A percentile compares a stretch with the other conserved stretches of the same genome.
phyloP scores from a whole-genome alignment of 1,139 yeast genomes.

The Blastobotrys buckinghamii region DNA sequence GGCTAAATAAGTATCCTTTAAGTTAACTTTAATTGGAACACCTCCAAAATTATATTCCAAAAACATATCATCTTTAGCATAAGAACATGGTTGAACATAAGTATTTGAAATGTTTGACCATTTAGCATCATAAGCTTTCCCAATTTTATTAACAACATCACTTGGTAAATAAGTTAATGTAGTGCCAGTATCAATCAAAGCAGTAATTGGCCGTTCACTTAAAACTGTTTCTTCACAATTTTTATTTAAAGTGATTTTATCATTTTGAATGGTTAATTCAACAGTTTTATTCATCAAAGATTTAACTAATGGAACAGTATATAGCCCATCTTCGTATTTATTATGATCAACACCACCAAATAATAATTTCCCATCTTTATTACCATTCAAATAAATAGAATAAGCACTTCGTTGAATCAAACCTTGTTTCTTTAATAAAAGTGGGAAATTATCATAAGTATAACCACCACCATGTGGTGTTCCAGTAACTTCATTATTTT shows the following conservation, averaged over 20 bases:
- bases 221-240: constrained; percentile 5
- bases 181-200: constrained; percentile 60
- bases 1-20: constrained; percentile 14
- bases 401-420: constrained; percentile 44
- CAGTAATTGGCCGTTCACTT: constrained; percentile 21
- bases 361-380: constrained; percentile 42
- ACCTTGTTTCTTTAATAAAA: constrained; percentile 43
- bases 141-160: constrained; percentile 21
- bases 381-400: constrained; percentile 47
- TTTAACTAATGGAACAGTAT: constrained; percentile 26
- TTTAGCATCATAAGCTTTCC: constrained; percentile 22
- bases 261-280: constrained; percentile 17
- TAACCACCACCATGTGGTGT: constrained; percentile 9
- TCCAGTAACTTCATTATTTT: constrained; percentile 35
- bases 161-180: constrained; percentile 52
- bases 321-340: constrained; percentile 46
- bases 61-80: constrained; percentile 15
- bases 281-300: constrained; percentile 8
- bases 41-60: constrained; percentile 16
- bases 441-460: constrained; percentile 42
- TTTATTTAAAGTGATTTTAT: constrained; percentile 12
- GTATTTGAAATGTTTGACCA: constrained; percentile 30
- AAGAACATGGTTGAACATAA: constrained; percentile 22
- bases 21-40: constrained; percentile 16
- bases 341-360: constrained; percentile 58